Evolutionary conservation across 2,329 filamentous ascomycete genomes (phyloP), one percentile per base, ranked within the genome.

Genomic region (Cladosporium oxysporum): DNA sequence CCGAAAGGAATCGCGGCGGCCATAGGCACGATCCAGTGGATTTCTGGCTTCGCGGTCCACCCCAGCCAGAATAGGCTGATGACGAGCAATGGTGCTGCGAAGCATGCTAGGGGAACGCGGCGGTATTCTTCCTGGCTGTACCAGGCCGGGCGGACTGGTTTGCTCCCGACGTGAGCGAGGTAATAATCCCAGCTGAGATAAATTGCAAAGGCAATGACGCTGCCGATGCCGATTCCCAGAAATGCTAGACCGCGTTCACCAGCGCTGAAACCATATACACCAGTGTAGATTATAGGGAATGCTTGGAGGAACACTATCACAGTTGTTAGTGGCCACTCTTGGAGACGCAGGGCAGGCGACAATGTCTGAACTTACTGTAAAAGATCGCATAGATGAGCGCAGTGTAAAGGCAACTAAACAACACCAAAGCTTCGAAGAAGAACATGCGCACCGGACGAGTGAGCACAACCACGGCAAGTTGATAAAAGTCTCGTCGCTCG

Each of bases 401-500:
- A 33, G 93, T 81, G 37, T 91, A 87, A 11, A 93, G 81, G 76
- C 92, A 93, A 1, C 85, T 87, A 58, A 87, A 88, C 31, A 88
- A 82, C 8, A 94, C 90, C 60, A 94, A 90, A 58, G 89, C 88
- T 74, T 95, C 91, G 50, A 84, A 88, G 61, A 78, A 74, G 23
- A 92, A 80, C 91, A 94, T 93, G 28, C 88, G 83, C 6, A 93
- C 76, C 0, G 91, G 91, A 0, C 91, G 81, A 1, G 88, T 89
- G 37, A 93, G 79, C 0, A 92, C 89, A n/a, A 90, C 85, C 1
- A 84, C 87, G 18, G 88, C 75, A 62, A 91, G 83, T 49, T 79
- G 82, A 47, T 87, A 78, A 18, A 64, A 37, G 55, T 83, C 83
- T 35, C 84, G 82, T 62, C 83, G 80, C 71, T 91, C 87, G 26